A percentile compares a stretch with the other conserved stretches of the same genome.
Conservation (phyloP, 1,139 yeast genomes). For the Komagataea norvegica region DNA sequence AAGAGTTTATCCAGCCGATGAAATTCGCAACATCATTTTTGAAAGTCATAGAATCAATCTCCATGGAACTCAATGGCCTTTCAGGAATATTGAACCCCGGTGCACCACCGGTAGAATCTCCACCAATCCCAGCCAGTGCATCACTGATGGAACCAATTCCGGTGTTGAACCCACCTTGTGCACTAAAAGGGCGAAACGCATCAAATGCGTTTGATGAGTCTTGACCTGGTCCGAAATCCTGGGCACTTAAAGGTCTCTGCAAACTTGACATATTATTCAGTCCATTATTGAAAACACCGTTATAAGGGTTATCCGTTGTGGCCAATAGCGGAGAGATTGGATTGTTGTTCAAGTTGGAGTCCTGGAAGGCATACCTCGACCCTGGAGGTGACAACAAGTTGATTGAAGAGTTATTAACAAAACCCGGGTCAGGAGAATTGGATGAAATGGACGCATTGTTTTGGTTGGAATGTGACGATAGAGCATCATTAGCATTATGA, state of each 20-base stretch:
- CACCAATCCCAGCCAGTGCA: slow-evolving; percentile 4
- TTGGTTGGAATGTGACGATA: background rate
- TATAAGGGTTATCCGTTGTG: slow-evolving; percentile 13
- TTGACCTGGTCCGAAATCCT: slow-evolving; percentile 16
- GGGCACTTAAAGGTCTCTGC: slow-evolving; percentile 28
- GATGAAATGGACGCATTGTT: slow-evolving; percentile 2
- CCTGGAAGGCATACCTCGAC: slow-evolving; percentile 35
- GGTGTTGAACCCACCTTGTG: slow-evolving; percentile 12
- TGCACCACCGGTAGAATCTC: background rate
- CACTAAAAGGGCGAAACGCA: slow-evolving; percentile 28
- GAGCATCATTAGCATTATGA: too few relatives aligned
- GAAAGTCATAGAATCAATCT: slow-evolving; percentile 32
- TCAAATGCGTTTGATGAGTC: slow-evolving; percentile 10
- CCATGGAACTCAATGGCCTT: slow-evolving; percentile 29
- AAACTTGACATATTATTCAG: slow-evolving; percentile 3
- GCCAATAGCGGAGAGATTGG: slow-evolving; percentile 24
- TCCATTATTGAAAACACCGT: slow-evolving; percentile 22
- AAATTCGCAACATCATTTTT: slow-evolving; percentile 47
- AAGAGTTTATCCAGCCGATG: slow-evolving; percentile 55
- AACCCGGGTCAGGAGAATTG: background rate
- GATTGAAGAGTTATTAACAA: slow-evolving; percentile 30
- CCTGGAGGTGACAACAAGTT: slow-evolving; percentile 33
- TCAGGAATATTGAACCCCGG: slow-evolving; percentile 19
- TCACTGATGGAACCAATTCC: slow-evolving; percentile 7
- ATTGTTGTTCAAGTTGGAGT: slow-evolving; percentile 5